phyloP scores from a whole-genome alignment of 139 green algal genomes.

The Medakamo hakoo region DNA sequence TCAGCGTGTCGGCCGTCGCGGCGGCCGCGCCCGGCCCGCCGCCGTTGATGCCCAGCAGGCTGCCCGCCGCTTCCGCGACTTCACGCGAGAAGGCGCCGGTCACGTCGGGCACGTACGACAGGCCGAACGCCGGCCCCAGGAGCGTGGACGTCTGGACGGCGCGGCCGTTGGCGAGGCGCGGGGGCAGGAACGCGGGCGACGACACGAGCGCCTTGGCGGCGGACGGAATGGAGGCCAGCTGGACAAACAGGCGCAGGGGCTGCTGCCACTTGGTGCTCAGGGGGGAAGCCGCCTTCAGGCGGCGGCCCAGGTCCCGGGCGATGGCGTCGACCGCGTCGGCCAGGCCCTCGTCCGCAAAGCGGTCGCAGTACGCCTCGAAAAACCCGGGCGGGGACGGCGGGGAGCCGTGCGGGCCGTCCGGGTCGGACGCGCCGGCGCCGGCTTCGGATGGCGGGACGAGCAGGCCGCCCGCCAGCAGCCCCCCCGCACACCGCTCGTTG shows the following conservation, averaged over 20 bases:
- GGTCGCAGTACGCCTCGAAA: constrained; percentile 51
- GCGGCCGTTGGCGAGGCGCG: constrained; percentile 6
- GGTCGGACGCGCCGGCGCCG: not conserved
- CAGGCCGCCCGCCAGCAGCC: not conserved
- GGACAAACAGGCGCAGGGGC: constrained; percentile 14
- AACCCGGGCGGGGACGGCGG: constrained; percentile 52
- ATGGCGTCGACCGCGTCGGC: constrained; percentile 35
- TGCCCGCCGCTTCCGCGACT: too few species aligned
- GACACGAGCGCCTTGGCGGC: constrained; percentile 9
- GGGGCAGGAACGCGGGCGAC: not conserved
- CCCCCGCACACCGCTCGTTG: not conserved
- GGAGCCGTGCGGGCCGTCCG: too few species aligned
- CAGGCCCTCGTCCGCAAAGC: constrained; percentile 56
- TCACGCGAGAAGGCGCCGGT: not conserved
- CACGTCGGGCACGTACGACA: constrained; percentile 34
- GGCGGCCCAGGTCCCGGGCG: constrained; percentile 23
- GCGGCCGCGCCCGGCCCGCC: too few species aligned
- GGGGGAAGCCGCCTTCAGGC: constrained; percentile 28
- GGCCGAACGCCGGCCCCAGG: constrained; percentile 61
- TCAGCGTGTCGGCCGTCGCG: constrained; percentile 20
- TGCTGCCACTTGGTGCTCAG: constrained; percentile 59
- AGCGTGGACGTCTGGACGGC: constrained; percentile 21
- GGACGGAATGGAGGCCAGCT: not conserved
- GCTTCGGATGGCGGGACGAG: too few species aligned
- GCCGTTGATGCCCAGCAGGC: too few species aligned